Evolutionary conservation across 352 stramenopile species (phyloP), one percentile per base, ranked within the genome.

Genomic region (Phytophthora kernoviae): DNA sequence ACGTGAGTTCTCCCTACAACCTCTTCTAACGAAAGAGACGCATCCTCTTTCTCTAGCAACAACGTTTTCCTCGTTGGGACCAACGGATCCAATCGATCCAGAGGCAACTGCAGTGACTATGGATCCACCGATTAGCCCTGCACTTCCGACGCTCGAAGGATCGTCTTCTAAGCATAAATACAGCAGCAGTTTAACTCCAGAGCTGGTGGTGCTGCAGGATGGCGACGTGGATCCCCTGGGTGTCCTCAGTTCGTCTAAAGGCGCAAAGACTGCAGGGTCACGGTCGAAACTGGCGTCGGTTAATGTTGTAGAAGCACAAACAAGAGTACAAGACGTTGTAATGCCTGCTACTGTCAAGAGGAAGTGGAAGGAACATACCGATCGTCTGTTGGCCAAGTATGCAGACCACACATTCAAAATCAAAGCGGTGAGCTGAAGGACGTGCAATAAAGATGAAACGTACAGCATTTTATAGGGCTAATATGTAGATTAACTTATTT

Each of bases 171-270:
- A 51, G 17, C n/a, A 43, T 22, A 60, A n/a, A 33, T 54, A 41
- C 15, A 48, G 10, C 21, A 21, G 18, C 9, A 41, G 43, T 11
- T 51, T 7, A 4, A 48, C 44, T 33, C 58, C 50, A 1, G 82
- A 87, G 58, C 65, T 95, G 4, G 76, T 92, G 14, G 51, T 81
- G 48, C 62, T 95, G 0, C 71, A 81, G 51, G 73, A 83, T 33
- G 86, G 84, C 18, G 86, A 95, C 17, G 17, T 89, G 14, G 86
- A 93, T 50, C 84, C 86, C 0, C 52, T 93, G 11, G 84, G 79
- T 0, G 86, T 74, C 12, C 54, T 93, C n/a, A 21, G 48, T 8
- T 20, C 32, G n/a, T 61, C 42, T 17, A n/a, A 4, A n/a, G 14
- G 20, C 18, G 32, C 32, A 43, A 67, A 56, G 7, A 21, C 14